Evolutionary conservation across 805 yeast genomes (phyloP).

Genomic region (Candida tibetensis): DNA sequence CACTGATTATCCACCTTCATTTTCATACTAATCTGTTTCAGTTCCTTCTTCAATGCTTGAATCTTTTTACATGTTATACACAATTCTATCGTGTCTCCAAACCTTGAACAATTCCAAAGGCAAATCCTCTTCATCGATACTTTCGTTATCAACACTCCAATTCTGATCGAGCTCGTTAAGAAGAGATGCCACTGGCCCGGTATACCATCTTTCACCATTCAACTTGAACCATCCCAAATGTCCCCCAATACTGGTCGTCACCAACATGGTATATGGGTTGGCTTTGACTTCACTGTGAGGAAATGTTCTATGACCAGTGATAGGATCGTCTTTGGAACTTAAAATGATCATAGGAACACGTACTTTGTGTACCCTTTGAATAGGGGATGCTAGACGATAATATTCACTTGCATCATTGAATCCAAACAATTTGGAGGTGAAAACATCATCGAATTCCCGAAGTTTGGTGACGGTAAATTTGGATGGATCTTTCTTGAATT

Average conservation of each 20-base stretch:
- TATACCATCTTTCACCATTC: constrained; percentile 36
- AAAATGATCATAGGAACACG: constrained; percentile 62
- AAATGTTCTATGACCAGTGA: constrained; percentile 50
- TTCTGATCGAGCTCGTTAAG: constrained; percentile 30
- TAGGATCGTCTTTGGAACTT: constrained; percentile 66
- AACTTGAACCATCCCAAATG: constrained; percentile 55
- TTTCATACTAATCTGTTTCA: too few relatives aligned
- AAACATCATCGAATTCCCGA: constrained; percentile 57
- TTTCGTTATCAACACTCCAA: constrained; percentile 20
- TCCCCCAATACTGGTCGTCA: constrained; percentile 67
- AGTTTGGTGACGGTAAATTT: constrained; percentile 35
- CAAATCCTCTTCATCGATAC: constrained; percentile 15
- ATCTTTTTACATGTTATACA: constrained; percentile 6
- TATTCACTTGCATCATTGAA: constrained; percentile 60
- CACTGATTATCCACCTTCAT: too few relatives aligned
- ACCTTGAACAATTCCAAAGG: constrained; percentile 28
- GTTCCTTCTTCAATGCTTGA: too few relatives aligned
- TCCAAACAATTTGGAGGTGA: constrained; percentile 63
- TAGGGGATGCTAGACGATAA: constrained; percentile 64
- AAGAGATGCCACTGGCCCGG: constrained; percentile 33
- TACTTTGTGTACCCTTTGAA: constrained; percentile 51
- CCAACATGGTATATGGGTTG: constrained; percentile 58
- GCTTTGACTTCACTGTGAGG: constrained; percentile 48
- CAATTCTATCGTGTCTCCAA: constrained; percentile 36
- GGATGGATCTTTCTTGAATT: constrained; percentile 29